Conservation (phyloP, 805 yeast species). For the Candida stauntonica region DNA sequence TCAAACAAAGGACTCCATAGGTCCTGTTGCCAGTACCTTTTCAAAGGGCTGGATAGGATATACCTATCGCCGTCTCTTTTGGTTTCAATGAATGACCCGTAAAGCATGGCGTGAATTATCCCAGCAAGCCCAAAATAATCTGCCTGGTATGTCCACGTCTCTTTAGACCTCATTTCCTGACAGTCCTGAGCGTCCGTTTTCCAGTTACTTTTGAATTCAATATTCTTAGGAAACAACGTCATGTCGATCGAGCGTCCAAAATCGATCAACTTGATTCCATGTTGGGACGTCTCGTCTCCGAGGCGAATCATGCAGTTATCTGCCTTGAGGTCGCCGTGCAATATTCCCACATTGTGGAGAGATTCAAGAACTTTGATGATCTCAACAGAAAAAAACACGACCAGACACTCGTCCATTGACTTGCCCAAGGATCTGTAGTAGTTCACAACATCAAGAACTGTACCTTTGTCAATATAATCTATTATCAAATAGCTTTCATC, state of each 20-base stretch:
- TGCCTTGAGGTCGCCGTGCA: constrained; percentile 84
- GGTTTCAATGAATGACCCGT: constrained; percentile 59
- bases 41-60: constrained; percentile 44
- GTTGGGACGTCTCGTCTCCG: constrained; percentile 30
- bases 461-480: constrained; percentile 50
- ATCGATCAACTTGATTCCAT: constrained; percentile 66
- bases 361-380: constrained; percentile 52
- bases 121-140: constrained; percentile 84
- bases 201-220: constrained; percentile 57
- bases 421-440: constrained; percentile 33
- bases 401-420: constrained; percentile 55
- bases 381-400: constrained; percentile 61
- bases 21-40: constrained; percentile 71
- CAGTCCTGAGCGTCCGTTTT: constrained; percentile 66
- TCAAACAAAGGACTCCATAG: constrained; percentile 70
- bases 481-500: constrained; percentile 26
- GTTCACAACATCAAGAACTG: constrained; percentile 65
- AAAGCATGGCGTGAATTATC: constrained; percentile 66
- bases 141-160: constrained; percentile 72
- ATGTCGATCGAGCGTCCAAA: constrained; percentile 80
- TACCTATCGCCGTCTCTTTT: constrained; percentile 29
- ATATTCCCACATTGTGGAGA: constrained; percentile 60
- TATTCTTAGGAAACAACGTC: constrained; percentile 45
- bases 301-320: constrained; percentile 80
- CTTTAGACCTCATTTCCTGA: constrained; percentile 54